Base-by-base conservation (phyloP, 2,329 filamentous ascomycete species). In the Raffaelea deltoideospora region DNA sequence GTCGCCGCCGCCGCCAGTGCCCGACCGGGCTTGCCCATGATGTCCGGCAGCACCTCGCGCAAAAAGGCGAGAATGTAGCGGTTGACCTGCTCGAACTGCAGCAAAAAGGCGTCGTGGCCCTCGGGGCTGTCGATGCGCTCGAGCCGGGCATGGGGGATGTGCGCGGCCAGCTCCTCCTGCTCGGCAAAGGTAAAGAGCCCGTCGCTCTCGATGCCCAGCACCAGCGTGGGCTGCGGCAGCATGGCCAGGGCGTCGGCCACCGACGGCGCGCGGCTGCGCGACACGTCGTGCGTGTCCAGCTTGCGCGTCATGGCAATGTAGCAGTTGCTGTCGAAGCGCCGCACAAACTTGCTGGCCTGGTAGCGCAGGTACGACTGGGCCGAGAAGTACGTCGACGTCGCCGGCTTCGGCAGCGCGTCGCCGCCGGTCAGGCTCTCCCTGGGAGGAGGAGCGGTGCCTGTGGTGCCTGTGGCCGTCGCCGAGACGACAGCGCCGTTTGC, bases 221-320 rank as follows among this genome's bases (percentile, higher is more conserved):
- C 84, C 8, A 98, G 65, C 0, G 83, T 79, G 1, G 90, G 90
- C 57, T 98, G 90, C 52, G 87, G 65, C 39, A 98, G 90, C 53
- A 83, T 60, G 1, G 72, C 73, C 4, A 98, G 66, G 0, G 88
- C 88, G 41, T 84, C 75, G 20, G 72, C 68, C 23, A 93, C 76
- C 20, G 69, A 64, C 29, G 60, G 48, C n/a, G 74, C 61, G 5
- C 88, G 79, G 52, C 78, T 73, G 30, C 87, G 74, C 13, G 86
- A 92, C 20, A 98, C 76, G 54, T 98, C 90, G 57, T 98, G 90
- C 0, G 90, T 96, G 54, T 98, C 90, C 14, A 98, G 72, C 59
- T 98, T 98, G 50, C 90, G 80, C 5, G 90, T 96, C 58, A 98
- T 95, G 47, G 90, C 87, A 48, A 98, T 96, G 62, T 98, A 98